phyloP scores from a whole-genome alignment of 2,329 filamentous ascomycete genomes.

The Colletotrichum plurivorum region DNA sequence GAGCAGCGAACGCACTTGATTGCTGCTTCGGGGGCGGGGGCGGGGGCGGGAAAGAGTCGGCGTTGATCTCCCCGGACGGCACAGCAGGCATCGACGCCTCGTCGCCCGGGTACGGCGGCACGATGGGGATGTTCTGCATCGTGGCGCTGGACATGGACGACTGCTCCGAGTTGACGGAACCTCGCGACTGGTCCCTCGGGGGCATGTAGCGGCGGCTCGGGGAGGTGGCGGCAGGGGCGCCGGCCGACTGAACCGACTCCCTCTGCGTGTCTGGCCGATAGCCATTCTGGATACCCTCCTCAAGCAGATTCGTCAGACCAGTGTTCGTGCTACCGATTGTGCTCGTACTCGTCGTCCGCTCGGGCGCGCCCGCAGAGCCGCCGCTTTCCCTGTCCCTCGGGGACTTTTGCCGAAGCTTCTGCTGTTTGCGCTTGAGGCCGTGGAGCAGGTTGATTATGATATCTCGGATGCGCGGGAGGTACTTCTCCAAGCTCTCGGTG shows the following conservation, averaged over 20 bases:
- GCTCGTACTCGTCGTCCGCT: constrained; percentile 71
- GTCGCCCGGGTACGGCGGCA: constrained; percentile 79
- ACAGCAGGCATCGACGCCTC: constrained; percentile 53
- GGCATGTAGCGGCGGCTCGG: constrained; percentile 62
- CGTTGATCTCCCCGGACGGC: constrained; percentile 64
- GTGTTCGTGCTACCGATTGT: constrained; percentile 71
- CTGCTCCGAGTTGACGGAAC: constrained; percentile 68
- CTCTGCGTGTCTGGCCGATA: constrained; percentile 56
- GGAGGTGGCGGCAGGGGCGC: constrained; percentile 52
- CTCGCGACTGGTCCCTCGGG: constrained; percentile 66
- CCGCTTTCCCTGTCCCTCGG: constrained; percentile 68
- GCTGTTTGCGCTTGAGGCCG: constrained; percentile 96
- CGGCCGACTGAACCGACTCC: constrained; percentile 38
- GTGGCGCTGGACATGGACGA: constrained; percentile 81
- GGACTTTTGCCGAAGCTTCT: constrained; percentile 80
- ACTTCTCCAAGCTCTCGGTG: constrained; percentile 92
- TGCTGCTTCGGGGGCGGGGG: constrained; percentile 80
- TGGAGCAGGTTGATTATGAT: constrained; percentile 99
- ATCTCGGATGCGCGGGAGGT: constrained; percentile 93
- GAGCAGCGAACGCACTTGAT: constrained; percentile 89
- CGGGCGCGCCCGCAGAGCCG: constrained; percentile 54
- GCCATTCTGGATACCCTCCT: constrained; percentile 71
- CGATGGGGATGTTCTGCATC: constrained; percentile 82
- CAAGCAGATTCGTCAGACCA: constrained; percentile 70
- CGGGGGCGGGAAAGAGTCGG: constrained; percentile 79